phyloP scores from a whole-genome alignment of 495 filamentous ascomycete species.

The Glarea lozoyensis region DNA sequence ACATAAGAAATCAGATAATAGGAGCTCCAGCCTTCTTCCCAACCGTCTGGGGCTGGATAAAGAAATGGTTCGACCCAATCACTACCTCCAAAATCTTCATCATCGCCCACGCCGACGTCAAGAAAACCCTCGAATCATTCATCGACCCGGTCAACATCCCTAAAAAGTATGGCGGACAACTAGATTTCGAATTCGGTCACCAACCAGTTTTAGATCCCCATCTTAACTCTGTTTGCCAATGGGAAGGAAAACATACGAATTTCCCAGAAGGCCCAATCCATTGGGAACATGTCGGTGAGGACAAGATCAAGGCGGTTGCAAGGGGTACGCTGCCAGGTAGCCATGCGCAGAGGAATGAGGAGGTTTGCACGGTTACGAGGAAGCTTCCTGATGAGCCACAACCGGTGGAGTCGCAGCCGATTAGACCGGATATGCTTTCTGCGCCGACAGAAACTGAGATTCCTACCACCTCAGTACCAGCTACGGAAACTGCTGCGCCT shows the following conservation, averaged over 20 bases:
- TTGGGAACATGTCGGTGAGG: constrained; percentile 35
- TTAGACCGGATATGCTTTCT: too few relatives aligned
- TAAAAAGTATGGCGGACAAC: constrained; percentile 72
- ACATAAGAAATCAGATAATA: constrained; percentile 50
- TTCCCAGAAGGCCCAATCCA: constrained; percentile 42
- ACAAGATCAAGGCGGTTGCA: constrained; percentile 34
- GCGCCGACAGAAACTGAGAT: too few relatives aligned
- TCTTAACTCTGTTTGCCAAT: constrained; percentile 34
- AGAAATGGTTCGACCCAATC: constrained; percentile 90
- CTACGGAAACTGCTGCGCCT: background rate
- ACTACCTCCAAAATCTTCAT: constrained; percentile 94
- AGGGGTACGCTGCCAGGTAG: constrained; percentile 30
- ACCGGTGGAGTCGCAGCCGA: background rate
- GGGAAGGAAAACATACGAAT: constrained; percentile 32
- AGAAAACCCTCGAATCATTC: constrained; percentile 64
- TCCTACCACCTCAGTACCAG: background rate
- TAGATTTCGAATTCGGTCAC: constrained; percentile 72
- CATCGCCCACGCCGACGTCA: constrained; percentile 57
- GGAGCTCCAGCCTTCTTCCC: constrained; percentile 87
- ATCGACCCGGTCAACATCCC: constrained; percentile 76
- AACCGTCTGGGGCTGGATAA: constrained; percentile 92
- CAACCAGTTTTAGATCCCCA: constrained; percentile 62
- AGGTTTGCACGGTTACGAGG: constrained; percentile 35
- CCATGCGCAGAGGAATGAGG: constrained; percentile 24
- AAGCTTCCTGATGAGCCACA: constrained; percentile 1